Evolutionary conservation across 192 early-diverging fungal genomes (phyloP), one percentile per base, ranked within the genome.

Genomic region (Polychytrium aggregatum): DNA sequence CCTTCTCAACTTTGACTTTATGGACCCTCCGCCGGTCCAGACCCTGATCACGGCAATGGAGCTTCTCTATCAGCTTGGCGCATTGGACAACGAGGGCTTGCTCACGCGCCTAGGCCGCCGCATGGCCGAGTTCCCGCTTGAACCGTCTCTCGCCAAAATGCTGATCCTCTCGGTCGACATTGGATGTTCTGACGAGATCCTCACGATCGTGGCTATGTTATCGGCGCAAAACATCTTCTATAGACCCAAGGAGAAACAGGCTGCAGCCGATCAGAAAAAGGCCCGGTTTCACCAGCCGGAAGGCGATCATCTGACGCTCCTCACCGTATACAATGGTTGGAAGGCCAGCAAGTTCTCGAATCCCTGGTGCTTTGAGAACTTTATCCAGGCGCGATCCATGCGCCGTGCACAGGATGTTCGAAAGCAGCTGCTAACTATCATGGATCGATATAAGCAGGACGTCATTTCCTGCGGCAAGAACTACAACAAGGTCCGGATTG

Each of bases 221-320:
- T 56, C 55, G 13, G 77, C 71, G 13, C 91, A 92, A 44, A 92
- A 90, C 46, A 87, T 99, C 17, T 99, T 92, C 57, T 90, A 92
- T 65, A 75, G 96, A 6, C 96, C 96, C 30, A 95, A 95, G 52
- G 94, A 97, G 42, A 90, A 93, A 41, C 82, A 93, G 52, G 88
- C 89, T 0, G 73, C 82, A 17, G 89, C 92, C 1, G 96, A 99
- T 63, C 71, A 84, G 34, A 96, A 95, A 50, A 91, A 96, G 45
- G 93, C 92, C 26, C 94, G 90, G 60, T 99, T 99, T 60, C 92
- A 92, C 65, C 92, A 96, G 52, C 87, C 92, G 1, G 96, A 99
- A 53, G 92, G 91, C 1, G 96, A 99, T 70, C 96, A 99, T 58
- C 62, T 99, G 16, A 97, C 96, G 2, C 70, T 99, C 38, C 70